These are phyloP conservation scores for Litsea cubeba DNA, from an alignment of 164 flowering plant species.

Conservation along the genomic window DNA sequence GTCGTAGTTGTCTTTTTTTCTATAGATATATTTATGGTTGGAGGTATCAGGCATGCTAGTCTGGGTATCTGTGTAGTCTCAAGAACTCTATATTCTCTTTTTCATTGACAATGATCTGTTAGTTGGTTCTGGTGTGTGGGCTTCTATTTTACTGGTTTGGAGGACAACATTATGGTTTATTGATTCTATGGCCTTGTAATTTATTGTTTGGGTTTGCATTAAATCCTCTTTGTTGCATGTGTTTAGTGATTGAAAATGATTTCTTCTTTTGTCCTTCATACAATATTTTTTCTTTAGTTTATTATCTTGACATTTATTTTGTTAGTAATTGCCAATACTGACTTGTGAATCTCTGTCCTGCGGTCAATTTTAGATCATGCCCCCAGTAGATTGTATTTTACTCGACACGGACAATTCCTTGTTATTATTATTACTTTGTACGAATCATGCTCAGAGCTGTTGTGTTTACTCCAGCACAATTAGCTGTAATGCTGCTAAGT, in stretches of 20 bases:
- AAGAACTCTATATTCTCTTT: slow-evolving; percentile 26
- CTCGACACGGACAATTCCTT: no score
- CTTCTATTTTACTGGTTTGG: slow-evolving; percentile 26
- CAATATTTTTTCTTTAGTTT: neutral
- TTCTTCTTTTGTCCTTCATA: no score
- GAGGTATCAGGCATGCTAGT: slow-evolving; percentile 15
- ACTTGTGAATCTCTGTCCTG: no score
- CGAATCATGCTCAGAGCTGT: no score
- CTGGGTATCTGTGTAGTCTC: slow-evolving; percentile 21
- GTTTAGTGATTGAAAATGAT: neutral
- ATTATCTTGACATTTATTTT: no score
- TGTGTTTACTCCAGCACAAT: no score
- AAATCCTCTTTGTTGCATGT: neutral
- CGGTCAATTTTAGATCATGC: no score
- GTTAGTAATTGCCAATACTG: no score
- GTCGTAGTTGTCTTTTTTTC: slow-evolving; percentile 15
- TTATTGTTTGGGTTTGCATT: slow-evolving; percentile 6
- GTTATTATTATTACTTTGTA: no score
- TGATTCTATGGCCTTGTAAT: slow-evolving; percentile 19
- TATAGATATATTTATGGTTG: neutral
- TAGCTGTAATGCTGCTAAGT: no score
- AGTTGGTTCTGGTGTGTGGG: slow-evolving; percentile 26
- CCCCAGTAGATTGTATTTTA: no score
- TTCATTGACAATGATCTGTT: slow-evolving; percentile 21
- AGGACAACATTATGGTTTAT: slow-evolving; percentile 19